These are phyloP conservation scores for Curvularia hawaiiensis DNA, from an alignment of 2,329 filamentous ascomycete species.

Conservation along the genomic window DNA sequence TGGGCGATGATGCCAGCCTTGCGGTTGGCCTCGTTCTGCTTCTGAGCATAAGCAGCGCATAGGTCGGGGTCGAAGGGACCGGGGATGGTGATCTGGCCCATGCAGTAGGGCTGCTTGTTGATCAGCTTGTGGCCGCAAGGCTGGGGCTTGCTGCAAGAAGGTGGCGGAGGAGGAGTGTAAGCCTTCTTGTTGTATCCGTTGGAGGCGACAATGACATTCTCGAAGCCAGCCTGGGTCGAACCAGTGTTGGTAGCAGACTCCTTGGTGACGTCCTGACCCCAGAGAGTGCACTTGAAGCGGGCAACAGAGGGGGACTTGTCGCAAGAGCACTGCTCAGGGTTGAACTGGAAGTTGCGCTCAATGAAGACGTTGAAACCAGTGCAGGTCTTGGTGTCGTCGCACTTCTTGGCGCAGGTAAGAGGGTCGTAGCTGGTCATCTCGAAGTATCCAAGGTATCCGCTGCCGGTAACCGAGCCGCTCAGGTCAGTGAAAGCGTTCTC, in stretches of 20 bases:
- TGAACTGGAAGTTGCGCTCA: constrained; percentile 33
- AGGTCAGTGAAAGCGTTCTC: constrained; percentile 26
- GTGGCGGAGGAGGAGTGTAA: constrained; percentile 26
- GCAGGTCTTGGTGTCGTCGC: constrained; percentile 25
- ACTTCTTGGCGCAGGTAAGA: constrained; percentile 24
- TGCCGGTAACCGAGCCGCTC: constrained; percentile 23
- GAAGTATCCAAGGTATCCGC: constrained; percentile 32
- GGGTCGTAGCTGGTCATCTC: constrained; percentile 31
- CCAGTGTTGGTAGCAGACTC: constrained; percentile 29
- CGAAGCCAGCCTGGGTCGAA: constrained; percentile 28
- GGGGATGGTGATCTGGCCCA: constrained; percentile 34
- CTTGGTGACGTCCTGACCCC: constrained; percentile 28
- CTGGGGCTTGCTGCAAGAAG: constrained; percentile 30
- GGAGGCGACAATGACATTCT: constrained; percentile 39
- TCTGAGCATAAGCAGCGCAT: constrained; percentile 31
- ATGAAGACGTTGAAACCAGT: constrained; percentile 37
- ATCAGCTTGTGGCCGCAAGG: constrained; percentile 28
- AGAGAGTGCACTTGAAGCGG: constrained; percentile 35
- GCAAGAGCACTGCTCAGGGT: constrained; percentile 34
- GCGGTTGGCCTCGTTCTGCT: constrained; percentile 31
- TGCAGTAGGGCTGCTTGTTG: constrained; percentile 33
- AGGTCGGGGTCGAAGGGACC: constrained; percentile 33
- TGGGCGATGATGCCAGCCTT: constrained; percentile 20
- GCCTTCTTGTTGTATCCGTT: constrained; percentile 41
- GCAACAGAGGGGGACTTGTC: constrained; percentile 23